These are phyloP conservation scores for Ceratocystis ficicola DNA, from an alignment of 2,329 filamentous ascomycete species.

Conservation along the genomic window DNA sequence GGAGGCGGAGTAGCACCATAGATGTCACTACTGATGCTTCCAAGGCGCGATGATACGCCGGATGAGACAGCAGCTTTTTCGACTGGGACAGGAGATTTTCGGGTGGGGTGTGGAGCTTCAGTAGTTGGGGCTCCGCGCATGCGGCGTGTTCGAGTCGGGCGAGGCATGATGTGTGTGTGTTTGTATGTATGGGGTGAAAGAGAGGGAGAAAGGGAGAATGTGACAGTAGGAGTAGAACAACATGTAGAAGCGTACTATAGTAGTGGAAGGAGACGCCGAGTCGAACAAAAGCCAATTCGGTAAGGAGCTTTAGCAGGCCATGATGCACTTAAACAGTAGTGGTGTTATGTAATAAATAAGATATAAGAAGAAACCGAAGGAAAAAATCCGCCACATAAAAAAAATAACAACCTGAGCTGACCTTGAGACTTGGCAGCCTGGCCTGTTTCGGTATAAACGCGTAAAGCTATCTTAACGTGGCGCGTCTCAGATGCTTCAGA, in stretches of 20 bases:
- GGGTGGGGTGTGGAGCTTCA: constrained; percentile 13
- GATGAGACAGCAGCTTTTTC: constrained; percentile 4
- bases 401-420: not conserved
- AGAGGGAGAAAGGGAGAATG: not conserved
- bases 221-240: not conserved
- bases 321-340: not conserved
- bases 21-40: constrained; percentile 20
- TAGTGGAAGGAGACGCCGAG: too few relatives aligned
- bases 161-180: constrained; percentile 20
- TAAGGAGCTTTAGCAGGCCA: too few relatives aligned
- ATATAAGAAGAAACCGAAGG: not conserved
- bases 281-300: too few relatives aligned
- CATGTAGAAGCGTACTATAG: too few relatives aligned
- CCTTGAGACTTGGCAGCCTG: not conserved
- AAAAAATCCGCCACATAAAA: not conserved
- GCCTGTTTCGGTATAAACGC: constrained; percentile 18
- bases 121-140: constrained; percentile 20
- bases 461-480: constrained; percentile 15
- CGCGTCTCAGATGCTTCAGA: not conserved
- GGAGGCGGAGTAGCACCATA: constrained; percentile 21
- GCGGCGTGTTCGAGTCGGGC: constrained; percentile 23
- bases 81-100: not conserved
- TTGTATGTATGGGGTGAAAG: too few relatives aligned
- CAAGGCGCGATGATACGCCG: constrained; percentile 26
- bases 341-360: not conserved